Conservation (phyloP, 768 basidiomycete genomes). For the Leccinum ochraceum region DNA sequence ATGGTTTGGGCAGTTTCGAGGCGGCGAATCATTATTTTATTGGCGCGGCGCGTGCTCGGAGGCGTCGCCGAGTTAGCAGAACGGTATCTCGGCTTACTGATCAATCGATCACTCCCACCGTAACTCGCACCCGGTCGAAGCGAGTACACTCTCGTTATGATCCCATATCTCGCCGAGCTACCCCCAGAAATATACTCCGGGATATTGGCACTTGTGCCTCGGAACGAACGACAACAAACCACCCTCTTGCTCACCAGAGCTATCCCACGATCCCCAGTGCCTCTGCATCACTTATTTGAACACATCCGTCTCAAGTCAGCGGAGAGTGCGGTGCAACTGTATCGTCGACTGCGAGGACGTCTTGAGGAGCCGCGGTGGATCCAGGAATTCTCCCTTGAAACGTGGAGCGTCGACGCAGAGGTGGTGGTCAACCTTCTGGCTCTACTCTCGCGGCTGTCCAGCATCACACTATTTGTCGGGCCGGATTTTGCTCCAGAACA, state of each 20-base stretch:
- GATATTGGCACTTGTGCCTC: slow-evolving; percentile 55
- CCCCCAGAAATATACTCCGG: slow-evolving; percentile 68
- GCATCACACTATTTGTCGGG: slow-evolving; percentile 68
- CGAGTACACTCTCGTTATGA: slow-evolving; percentile 12
- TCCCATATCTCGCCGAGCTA: slow-evolving; percentile 36
- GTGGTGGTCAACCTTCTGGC: slow-evolving; percentile 68
- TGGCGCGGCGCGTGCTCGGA: too few species aligned
- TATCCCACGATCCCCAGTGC: slow-evolving; percentile 61
- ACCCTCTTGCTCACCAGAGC: slow-evolving; percentile 61
- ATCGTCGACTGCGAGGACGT: slow-evolving; percentile 50
- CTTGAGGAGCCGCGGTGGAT: slow-evolving; percentile 42
- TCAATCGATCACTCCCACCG: too few species aligned
- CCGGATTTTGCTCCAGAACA: slow-evolving; percentile 80
- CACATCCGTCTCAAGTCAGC: slow-evolving; percentile 50
- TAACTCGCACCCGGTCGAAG: too few species aligned
- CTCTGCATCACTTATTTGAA: slow-evolving; percentile 58
- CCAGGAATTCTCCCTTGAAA: slow-evolving; percentile 50
- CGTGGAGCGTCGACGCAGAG: slow-evolving; percentile 76
- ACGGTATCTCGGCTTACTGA: too few species aligned
- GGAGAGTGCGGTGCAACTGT: slow-evolving; percentile 57
- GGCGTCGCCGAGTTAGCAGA: too few species aligned
- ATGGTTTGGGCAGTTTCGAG: too few species aligned
- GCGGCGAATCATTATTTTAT: too few species aligned
- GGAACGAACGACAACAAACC: slow-evolving; percentile 48
- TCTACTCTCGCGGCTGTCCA: slow-evolving; percentile 51